These are phyloP conservation scores for Sphagnum magellanicum DNA, from an alignment of 228 moss, liverwort and hornwort genomes.

Conservation along the genomic window DNA sequence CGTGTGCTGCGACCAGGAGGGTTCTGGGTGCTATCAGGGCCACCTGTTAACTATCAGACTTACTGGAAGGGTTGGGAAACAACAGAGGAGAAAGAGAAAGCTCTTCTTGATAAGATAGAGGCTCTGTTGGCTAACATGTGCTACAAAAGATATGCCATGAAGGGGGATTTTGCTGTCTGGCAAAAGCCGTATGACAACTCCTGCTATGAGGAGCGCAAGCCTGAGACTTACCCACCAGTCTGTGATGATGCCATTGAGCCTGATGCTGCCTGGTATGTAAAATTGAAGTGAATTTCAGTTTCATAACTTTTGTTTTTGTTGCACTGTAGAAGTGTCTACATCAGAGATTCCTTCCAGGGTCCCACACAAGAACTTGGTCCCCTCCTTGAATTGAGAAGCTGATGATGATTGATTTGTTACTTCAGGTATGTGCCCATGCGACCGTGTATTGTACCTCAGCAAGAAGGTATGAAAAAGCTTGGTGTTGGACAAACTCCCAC, in stretches of 20 bases:
- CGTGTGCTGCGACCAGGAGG: constrained; percentile 92
- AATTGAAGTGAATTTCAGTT: no score
- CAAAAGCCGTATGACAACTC: constrained; percentile 77
- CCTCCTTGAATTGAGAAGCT: no score
- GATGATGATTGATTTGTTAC: no score
- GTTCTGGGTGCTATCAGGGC: constrained; percentile 94
- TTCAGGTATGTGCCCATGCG: constrained; percentile 95
- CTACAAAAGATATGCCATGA: constrained; percentile 59
- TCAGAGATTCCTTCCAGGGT: no score
- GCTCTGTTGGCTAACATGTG: constrained; percentile 69
- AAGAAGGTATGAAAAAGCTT: constrained; percentile 29
- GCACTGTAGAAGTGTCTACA: no score
- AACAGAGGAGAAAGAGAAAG: constrained; percentile 60
- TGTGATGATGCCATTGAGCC: constrained; percentile 95
- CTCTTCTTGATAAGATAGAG: constrained; percentile 62
- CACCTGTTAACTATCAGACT: constrained; percentile 77
- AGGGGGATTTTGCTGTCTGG: constrained; percentile 91
- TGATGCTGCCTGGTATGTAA: constrained; percentile 77
- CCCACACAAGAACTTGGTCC: no score
- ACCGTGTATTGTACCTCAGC: constrained; percentile 83
- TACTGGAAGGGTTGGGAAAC: constrained; percentile 94
- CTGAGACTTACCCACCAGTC: constrained; percentile 61
- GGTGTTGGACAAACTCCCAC: constrained; percentile 59
- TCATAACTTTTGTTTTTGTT: no score
- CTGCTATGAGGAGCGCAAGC: constrained; percentile 65